Conservation (phyloP, 257 asterid species). For the Haberlea rhodopensis region DNA sequence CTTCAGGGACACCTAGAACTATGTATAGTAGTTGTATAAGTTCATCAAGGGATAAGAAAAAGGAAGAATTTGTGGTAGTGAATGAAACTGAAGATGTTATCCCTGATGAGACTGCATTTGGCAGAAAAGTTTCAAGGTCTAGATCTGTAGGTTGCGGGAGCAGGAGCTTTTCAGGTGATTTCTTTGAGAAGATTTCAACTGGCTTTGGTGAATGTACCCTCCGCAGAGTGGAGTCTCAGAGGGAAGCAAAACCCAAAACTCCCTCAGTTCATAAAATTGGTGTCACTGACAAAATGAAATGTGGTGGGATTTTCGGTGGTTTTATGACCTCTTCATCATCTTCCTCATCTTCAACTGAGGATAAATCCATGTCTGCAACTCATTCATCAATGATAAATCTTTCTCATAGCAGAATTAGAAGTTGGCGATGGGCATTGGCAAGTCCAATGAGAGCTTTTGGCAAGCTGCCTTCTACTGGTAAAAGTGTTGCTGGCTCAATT, state of each 20-base stretch:
- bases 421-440: slow-evolving; percentile 98
- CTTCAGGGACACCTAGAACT: slow-evolving; percentile 32
- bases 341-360: slow-evolving; percentile 64
- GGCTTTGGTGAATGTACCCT: too few relatives aligned
- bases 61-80: slow-evolving; percentile 52
- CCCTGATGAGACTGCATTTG: slow-evolving; percentile 51
- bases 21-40: slow-evolving; percentile 19
- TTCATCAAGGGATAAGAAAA: slow-evolving; percentile 40
- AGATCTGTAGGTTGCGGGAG: slow-evolving; percentile 99
- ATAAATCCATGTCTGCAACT: slow-evolving; percentile 34
- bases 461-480: slow-evolving; percentile 54
- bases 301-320: slow-evolving; percentile 78
- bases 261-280: slow-evolving; percentile 33
- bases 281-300: slow-evolving; percentile 30
- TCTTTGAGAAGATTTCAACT: slow-evolving; percentile 88
- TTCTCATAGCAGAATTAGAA: slow-evolving; percentile 78
- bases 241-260: slow-evolving; percentile 78
- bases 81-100: slow-evolving; percentile 74
- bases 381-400: slow-evolving; percentile 31
- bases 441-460: slow-evolving; percentile 95
- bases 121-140: slow-evolving; percentile 86
- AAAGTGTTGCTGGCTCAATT: slow-evolving; percentile 42
- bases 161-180: slow-evolving; percentile 91
- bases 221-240: slow-evolving; percentile 90
- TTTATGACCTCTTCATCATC: slow-evolving; percentile 78